These are phyloP conservation scores for Mentha longifolia DNA, from an alignment of 257 asterid species.

Conservation along the genomic window DNA sequence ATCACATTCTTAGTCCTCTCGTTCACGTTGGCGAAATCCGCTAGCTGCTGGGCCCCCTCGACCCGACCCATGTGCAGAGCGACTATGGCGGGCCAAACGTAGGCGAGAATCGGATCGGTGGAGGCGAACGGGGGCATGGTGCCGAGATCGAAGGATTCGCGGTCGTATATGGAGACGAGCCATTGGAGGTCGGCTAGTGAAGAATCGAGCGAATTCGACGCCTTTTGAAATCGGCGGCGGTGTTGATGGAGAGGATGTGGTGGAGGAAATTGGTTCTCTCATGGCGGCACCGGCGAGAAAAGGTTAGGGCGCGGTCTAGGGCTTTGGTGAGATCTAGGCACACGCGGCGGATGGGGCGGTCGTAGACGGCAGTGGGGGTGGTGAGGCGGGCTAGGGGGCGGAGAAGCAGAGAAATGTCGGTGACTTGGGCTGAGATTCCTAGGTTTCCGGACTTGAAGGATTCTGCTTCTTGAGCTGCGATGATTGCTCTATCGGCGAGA, in stretches of 20 bases:
- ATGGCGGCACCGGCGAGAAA: constrained; percentile 52
- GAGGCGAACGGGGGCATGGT: constrained; percentile 54
- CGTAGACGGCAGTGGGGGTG: constrained; percentile 36
- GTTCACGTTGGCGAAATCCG: constrained; percentile 39
- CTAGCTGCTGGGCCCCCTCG: constrained; percentile 54
- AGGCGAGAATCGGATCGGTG: constrained; percentile 56
- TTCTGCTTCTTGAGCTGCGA: constrained; percentile 54
- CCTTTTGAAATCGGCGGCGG: constrained; percentile 53
- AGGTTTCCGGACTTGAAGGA: constrained; percentile 50
- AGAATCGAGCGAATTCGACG: constrained; percentile 38
- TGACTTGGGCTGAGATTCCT: constrained; percentile 42
- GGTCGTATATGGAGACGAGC: constrained; percentile 46
- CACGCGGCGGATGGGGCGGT: constrained; percentile 36
- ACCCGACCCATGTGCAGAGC: constrained; percentile 55
- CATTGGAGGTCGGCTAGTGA: constrained; percentile 56
- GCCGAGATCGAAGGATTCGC: constrained; percentile 36
- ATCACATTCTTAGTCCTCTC: constrained; percentile 49
- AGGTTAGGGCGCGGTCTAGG: constrained; percentile 50
- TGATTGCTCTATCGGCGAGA: constrained; percentile 49
- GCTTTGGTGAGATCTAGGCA: constrained; percentile 47
- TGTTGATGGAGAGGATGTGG: constrained; percentile 57
- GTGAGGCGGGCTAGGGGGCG: constrained; percentile 53
- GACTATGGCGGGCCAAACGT: constrained; percentile 60
- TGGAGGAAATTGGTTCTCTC: constrained; percentile 54
- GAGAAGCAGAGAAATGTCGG: constrained; percentile 47